phyloP scores from a whole-genome alignment of 164 flowering plant genomes.

The Pachysandra terminalis region DNA sequence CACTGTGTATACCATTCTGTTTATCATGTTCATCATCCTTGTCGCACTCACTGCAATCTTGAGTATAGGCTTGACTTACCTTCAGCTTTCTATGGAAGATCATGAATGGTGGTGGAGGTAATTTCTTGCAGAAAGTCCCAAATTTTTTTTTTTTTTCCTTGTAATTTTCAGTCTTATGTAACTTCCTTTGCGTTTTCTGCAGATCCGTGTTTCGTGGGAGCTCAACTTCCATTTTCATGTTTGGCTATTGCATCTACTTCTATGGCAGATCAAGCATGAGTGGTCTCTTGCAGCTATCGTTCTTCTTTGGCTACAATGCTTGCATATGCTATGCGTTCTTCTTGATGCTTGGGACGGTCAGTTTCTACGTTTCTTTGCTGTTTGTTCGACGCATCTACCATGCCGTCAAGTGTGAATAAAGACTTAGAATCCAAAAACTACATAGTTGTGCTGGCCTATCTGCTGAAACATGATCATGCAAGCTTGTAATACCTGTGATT shows the following conservation, averaged over 20 bases:
- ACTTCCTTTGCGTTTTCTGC: constrained; percentile 12
- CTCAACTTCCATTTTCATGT: constrained; percentile 73
- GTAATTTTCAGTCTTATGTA: too few relatives aligned
- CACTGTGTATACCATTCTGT: constrained; percentile 42
- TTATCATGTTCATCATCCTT: constrained; percentile 53
- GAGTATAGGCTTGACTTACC: constrained; percentile 61
- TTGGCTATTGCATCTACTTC: constrained; percentile 53
- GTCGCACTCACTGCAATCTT: constrained; percentile 49
- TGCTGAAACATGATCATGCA: too few relatives aligned
- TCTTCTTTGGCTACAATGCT: constrained; percentile 75
- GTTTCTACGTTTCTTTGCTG: constrained; percentile 55
- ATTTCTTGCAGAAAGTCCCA: constrained; percentile 5
- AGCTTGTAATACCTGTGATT: too few relatives aligned
- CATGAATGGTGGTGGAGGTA: constrained; percentile 98
- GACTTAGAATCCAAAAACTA: too few relatives aligned
- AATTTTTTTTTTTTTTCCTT: too few relatives aligned
- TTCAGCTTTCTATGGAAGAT: constrained; percentile 78
- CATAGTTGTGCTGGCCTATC: neutral
- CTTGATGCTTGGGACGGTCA: constrained; percentile 68
- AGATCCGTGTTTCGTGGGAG: constrained; percentile 77
- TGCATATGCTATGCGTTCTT: constrained; percentile 75
- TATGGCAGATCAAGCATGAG: constrained; percentile 61
- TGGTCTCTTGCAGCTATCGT: constrained; percentile 59
- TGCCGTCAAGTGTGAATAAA: constrained; percentile 68
- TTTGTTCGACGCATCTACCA: constrained; percentile 55